These are phyloP conservation scores for Salix caprea DNA, from an alignment of 345 rosid genomes.

Conservation along the genomic window DNA sequence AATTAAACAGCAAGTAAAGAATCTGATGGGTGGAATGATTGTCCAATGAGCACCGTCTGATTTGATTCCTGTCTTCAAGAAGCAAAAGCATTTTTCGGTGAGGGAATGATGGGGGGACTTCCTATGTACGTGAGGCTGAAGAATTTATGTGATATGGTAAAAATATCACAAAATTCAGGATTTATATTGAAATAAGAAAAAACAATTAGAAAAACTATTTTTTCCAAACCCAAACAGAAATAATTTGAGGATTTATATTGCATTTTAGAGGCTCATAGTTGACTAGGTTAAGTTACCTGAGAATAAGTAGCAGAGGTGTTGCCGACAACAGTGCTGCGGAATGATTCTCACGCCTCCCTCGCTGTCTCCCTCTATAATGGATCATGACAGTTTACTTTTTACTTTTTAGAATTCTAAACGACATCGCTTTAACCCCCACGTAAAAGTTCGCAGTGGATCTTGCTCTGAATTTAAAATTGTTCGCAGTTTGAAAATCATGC, in stretches of 20 bases:
- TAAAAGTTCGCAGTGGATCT: neutral
- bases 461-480: neutral
- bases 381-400: neutral
- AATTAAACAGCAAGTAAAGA: conserved; percentile 7
- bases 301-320: neutral
- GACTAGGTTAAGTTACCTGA: too few species aligned
- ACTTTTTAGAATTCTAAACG: neutral
- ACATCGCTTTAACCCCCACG: neutral
- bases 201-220: too few species aligned
- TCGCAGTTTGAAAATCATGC: too few species aligned
- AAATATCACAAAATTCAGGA: too few species aligned
- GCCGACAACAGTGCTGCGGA: neutral
- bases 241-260: too few species aligned
- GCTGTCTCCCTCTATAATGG: neutral
- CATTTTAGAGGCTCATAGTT: too few species aligned
- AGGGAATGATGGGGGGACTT: too few species aligned
- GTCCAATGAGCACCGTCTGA: conserved; percentile 1
- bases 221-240: too few species aligned
- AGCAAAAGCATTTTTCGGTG: neutral
- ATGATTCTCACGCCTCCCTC: neutral
- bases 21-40: neutral
- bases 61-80: neutral
- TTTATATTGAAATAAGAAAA: too few species aligned
- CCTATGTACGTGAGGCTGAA: too few species aligned
- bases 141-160: too few species aligned